Percentiles rank a stretch among this genome's conserved stretches.
Conservation (phyloP, 805 yeast genomes). For the Ogataea ganodermae region DNA sequence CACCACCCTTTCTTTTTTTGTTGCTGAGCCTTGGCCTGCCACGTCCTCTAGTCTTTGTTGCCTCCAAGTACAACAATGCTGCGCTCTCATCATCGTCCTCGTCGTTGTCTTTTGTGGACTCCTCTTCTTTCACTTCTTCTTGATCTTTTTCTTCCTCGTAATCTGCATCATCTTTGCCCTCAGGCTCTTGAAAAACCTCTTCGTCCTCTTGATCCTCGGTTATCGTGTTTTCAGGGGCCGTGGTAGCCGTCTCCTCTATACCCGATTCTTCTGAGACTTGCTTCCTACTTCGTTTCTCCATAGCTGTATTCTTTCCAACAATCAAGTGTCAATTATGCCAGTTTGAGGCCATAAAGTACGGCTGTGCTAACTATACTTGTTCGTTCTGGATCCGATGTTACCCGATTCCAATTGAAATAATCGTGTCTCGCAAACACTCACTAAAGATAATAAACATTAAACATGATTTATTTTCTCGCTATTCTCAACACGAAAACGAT, state of each 20-base stretch:
- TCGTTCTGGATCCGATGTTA: not conserved
- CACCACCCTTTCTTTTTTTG: conserved; percentile 30
- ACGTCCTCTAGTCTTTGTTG: conserved; percentile 31
- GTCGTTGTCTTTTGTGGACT: conserved; percentile 18
- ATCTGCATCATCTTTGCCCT: conserved; percentile 27
- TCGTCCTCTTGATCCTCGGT: conserved; percentile 19
- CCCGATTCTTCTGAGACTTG: not conserved
- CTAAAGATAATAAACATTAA: conserved; percentile 14
- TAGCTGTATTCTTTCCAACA: conserved; percentile 1
- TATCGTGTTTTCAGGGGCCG: conserved; percentile 13
- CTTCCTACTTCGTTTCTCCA: conserved; percentile 8
- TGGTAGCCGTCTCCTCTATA: conserved; percentile 18
- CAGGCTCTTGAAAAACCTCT: conserved; percentile 21
- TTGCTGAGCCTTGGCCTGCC: conserved; percentile 33
- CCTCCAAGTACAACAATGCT: conserved; percentile 23
- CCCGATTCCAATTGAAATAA: not conserved
- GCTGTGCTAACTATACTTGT: too few relatives aligned
- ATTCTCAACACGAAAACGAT: not conserved
- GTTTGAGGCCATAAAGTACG: too few relatives aligned
- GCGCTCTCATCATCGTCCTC: conserved; percentile 30
- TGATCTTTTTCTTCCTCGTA: conserved; percentile 25
- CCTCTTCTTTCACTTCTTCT: conserved; percentile 27
- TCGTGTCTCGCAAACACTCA: conserved; percentile 4
- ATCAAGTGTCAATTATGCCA: too few relatives aligned
- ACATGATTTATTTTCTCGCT: conserved; percentile 22